These are phyloP conservation scores for Chaetomium tenue DNA, from an alignment of 495 filamentous ascomycete species.

Conservation along the genomic window DNA sequence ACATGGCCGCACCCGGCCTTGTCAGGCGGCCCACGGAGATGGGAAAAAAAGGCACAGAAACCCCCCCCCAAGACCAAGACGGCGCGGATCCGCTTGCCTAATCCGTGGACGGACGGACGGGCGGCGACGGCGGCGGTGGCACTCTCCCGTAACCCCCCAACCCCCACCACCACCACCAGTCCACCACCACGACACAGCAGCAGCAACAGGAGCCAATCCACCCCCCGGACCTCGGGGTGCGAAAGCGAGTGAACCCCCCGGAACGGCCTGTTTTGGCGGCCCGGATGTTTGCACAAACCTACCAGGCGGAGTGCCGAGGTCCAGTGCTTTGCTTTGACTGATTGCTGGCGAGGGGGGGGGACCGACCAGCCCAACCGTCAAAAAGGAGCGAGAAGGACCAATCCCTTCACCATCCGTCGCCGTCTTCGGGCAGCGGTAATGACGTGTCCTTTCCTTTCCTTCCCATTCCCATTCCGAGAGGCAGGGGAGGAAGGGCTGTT, in stretches of 20 bases:
- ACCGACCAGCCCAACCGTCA: not conserved
- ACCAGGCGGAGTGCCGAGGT: not conserved
- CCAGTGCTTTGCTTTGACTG: not conserved
- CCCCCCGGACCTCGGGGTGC: not conserved
- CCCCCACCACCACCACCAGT: too few species aligned
- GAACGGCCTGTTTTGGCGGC: slow-evolving; percentile 1
- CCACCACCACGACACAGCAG: too few species aligned
- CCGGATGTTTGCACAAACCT: slow-evolving; percentile 5
- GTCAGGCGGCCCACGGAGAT: slow-evolving; percentile 2
- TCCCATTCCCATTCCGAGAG: not conserved
- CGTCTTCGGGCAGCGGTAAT: not conserved
- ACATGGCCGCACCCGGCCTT: slow-evolving; percentile 8
- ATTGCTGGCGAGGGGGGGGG: not conserved
- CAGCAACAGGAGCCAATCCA: not conserved
- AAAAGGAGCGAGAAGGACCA: not conserved
- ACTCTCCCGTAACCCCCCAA: not conserved
- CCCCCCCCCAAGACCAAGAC: not conserved
- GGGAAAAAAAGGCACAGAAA: not conserved
- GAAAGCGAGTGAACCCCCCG: not conserved
- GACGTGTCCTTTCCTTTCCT: not conserved
- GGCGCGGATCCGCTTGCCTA: slow-evolving; percentile 9
- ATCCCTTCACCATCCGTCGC: not conserved
- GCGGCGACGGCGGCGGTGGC: not conserved
- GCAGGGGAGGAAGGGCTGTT: not conserved
- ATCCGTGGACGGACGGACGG: not conserved